Base-by-base conservation (phyloP, 2,329 filamentous ascomycete genomes). In the Arachnomyces sp. region DNA sequence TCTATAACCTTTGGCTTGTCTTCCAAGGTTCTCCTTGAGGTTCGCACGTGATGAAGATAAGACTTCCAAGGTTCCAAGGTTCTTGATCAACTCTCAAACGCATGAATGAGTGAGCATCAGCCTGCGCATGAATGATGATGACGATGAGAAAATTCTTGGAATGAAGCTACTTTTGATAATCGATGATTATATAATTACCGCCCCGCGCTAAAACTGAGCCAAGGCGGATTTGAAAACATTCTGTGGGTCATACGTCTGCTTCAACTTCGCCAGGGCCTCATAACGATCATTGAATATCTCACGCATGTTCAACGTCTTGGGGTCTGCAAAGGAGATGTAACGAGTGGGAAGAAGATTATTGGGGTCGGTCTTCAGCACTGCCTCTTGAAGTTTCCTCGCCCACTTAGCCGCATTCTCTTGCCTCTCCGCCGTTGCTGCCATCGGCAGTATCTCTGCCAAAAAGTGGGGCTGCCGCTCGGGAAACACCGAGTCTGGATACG, bases 381-480 rank as follows among this genome's bases (percentile, higher is more conserved):
- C 42, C 31, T 38, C 39, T 7, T 42, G 40, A 15, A 48, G 42
- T 15, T 12, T 35, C 7, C 31, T 35, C 0, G 49, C 48, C 56
- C 60, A 62, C 14, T 53, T 43, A 3, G 48, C 43, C 13, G 49
- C 44, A 13, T 47, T 49, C 4, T 46, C 38, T 31, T 53, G 47
- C 1, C 55, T 51, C 7, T 56, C 52, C 11, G 43, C 40, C 2
- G 48, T 45, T 6, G 38, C 31, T 3, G 53, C 49, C 17, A 48
- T 49, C 1, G 57, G 47, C 1, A 67, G 30, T 16, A 66, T 50
- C 45, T 67, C 62, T 4, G 67, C n/a, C 45, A 65, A 52, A 34
- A 56, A 53, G 42, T 67, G 62, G 9, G 57, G 52, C 1, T 50
- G 43, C 17, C 59, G 46, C 6, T 52, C 42, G 14, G 52, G 50